A percentile compares a stretch with the other conserved stretches of the same genome.
These are phyloP conservation scores for Thelonectria olida DNA, from an alignment of 2,329 filamentous ascomycete genomes.

Conservation along the genomic window DNA sequence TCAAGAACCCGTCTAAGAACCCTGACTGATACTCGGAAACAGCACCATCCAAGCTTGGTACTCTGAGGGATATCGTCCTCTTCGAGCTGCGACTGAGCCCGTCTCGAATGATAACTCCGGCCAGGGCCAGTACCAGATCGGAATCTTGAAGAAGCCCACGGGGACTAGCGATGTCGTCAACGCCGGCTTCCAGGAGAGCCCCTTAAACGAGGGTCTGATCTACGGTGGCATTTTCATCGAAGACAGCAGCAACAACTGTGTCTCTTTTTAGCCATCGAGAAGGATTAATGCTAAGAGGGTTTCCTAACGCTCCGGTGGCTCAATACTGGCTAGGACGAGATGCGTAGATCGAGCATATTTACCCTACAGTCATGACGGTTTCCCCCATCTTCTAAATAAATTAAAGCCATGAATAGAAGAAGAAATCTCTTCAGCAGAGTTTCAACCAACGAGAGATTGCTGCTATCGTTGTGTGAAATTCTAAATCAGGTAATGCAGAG, in stretches of 20 bases:
- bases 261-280: no score
- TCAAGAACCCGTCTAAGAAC: background rate
- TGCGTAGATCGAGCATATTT: no score
- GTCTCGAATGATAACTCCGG: slow-evolving; percentile 62
- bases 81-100: slow-evolving; percentile 57
- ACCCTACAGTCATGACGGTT: no score
- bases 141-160: slow-evolving; percentile 69
- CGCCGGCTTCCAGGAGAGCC: slow-evolving; percentile 56
- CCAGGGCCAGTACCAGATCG: slow-evolving; percentile 70
- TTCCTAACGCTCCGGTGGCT: background rate
- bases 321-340: no score
- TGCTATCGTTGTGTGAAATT: no score
- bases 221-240: slow-evolving; percentile 64
- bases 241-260: slow-evolving; percentile 53
- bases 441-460: no score
- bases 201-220: slow-evolving; percentile 62
- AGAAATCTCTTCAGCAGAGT: no score
- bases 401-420: no score
- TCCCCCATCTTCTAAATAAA: no score
- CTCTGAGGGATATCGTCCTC: slow-evolving; percentile 56
- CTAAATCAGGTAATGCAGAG: no score
- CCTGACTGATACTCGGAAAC: slow-evolving; percentile 17
- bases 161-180: slow-evolving; percentile 56
- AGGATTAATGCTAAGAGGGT: no score
- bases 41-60: slow-evolving; percentile 68